phyloP scores from a whole-genome alignment of 2,329 filamentous ascomycete species.

The Teratosphaeria destructans region DNA sequence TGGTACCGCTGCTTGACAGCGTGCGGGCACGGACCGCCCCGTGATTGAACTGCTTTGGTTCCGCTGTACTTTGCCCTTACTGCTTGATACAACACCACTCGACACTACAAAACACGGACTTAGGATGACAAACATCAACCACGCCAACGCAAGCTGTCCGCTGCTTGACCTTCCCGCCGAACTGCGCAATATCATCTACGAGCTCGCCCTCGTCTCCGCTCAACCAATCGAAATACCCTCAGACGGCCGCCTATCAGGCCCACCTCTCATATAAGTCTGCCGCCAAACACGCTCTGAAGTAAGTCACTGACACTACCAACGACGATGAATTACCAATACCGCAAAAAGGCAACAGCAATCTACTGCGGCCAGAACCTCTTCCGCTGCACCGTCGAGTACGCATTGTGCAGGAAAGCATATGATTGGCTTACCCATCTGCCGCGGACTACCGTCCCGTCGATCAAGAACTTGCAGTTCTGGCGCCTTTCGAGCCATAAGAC shows the following conservation, averaged over 20 bases:
- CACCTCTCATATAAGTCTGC: constrained; percentile 1
- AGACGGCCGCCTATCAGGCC: not conserved
- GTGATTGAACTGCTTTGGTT: not conserved
- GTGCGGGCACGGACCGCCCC: not conserved
- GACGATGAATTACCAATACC: no score
- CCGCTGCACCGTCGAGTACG: no score
- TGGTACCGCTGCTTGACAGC: not conserved
- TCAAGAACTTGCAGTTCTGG: no score
- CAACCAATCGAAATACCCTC: not conserved
- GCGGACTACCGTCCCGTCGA: no score
- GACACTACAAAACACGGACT: not conserved
- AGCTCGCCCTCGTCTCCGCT: constrained; percentile 22
- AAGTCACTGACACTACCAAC: not conserved
- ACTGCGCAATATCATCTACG: constrained; percentile 35
- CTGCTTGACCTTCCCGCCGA: constrained; percentile 22
- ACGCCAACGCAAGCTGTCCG: not conserved
- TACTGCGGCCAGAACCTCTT: no score
- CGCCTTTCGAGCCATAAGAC: no score
- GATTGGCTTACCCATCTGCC: no score
- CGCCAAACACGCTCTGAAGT: not conserved
- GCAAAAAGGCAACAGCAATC: not conserved
- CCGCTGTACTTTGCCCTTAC: not conserved
- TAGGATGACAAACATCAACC: not conserved
- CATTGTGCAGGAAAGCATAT: no score
- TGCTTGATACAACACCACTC: not conserved